Conservation (phyloP, 2,329 filamentous ascomycete genomes). For the Podosphaera aphanis region DNA sequence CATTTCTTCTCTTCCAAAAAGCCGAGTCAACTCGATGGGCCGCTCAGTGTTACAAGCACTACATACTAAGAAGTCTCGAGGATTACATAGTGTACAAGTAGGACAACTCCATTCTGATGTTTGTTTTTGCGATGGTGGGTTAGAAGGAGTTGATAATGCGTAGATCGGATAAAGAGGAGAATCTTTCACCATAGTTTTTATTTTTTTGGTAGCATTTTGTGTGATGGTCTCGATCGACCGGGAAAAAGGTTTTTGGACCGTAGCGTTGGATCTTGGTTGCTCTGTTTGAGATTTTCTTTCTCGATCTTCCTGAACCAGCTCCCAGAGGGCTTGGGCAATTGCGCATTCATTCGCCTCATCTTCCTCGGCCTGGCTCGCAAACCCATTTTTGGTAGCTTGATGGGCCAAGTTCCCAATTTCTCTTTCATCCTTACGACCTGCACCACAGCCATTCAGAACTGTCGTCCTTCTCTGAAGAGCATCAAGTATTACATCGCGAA, state of each 20-base stretch:
- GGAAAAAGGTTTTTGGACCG: constrained; percentile 10
- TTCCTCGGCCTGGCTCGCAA: constrained; percentile 64
- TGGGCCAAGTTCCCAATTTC: constrained; percentile 42
- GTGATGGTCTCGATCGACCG: constrained; percentile 11
- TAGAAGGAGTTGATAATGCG: constrained; percentile 1
- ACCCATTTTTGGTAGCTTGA: constrained; percentile 44
- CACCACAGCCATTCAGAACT: constrained; percentile 50
- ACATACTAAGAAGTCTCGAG: constrained; percentile 25
- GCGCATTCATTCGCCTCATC: constrained; percentile 74
- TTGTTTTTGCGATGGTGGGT: constrained; percentile 2
- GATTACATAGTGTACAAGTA: constrained; percentile 34
- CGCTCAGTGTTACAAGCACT: constrained; percentile 30
- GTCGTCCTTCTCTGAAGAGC: constrained; percentile 46
- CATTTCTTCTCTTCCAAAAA: constrained; percentile 6
- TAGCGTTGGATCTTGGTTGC: constrained; percentile 12
- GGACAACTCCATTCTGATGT: constrained; percentile 30
- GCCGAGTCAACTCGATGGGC: constrained; percentile 13
- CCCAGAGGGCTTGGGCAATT: constrained; percentile 66
- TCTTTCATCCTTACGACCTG: constrained; percentile 34
- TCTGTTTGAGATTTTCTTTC: constrained; percentile 12
- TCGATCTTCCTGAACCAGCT: constrained; percentile 59
- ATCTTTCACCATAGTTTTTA: constrained; percentile 2
- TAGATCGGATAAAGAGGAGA: background rate
- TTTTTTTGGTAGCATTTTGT: constrained; percentile 8
- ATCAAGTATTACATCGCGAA: constrained; percentile 47